Conservation (phyloP, 306 rosid species). For the Vigna hirtella region DNA sequence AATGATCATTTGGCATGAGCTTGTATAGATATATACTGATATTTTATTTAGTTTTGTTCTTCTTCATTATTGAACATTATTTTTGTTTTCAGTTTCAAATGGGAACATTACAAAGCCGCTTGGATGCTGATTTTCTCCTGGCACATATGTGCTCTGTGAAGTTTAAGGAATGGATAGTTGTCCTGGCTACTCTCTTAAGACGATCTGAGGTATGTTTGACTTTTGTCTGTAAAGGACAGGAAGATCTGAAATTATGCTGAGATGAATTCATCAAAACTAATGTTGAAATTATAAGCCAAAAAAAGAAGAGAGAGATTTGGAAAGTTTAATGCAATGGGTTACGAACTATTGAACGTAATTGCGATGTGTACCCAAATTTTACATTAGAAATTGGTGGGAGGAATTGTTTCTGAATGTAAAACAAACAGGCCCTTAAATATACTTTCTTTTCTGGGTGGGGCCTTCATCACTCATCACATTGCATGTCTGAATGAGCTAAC, state of each 20-base stretch:
- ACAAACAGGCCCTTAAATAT: not conserved
- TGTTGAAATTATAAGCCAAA: constrained; percentile 9
- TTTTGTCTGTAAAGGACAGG: constrained; percentile 27
- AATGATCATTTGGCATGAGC: constrained; percentile 29
- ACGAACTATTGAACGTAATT: not conserved
- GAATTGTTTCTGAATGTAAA: not conserved
- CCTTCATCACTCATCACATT: not conserved
- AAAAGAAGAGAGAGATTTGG: constrained; percentile 3
- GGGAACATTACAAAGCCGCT: constrained; percentile 85
- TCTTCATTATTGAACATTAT: constrained; percentile 29
- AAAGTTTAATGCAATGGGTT: not conserved
- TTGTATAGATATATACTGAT: constrained; percentile 18
- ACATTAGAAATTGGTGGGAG: not conserved
- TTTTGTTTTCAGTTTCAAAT: constrained; percentile 81
- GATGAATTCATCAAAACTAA: constrained; percentile 1
- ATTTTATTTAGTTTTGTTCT: constrained; percentile 15
- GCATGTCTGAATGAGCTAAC: not conserved
- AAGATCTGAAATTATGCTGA: constrained; percentile 33
- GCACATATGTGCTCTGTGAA: constrained; percentile 97
- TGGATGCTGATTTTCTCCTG: constrained; percentile 97
- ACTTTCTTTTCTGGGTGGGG: not conserved
- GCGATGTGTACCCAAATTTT: not conserved
- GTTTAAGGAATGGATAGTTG: constrained; percentile 99
- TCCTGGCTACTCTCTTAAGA: constrained; percentile 89
- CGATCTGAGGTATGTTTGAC: constrained; percentile 76